Conservation (phyloP, 768 basidiomycete species). For the Tricholoma saponaceum region DNA sequence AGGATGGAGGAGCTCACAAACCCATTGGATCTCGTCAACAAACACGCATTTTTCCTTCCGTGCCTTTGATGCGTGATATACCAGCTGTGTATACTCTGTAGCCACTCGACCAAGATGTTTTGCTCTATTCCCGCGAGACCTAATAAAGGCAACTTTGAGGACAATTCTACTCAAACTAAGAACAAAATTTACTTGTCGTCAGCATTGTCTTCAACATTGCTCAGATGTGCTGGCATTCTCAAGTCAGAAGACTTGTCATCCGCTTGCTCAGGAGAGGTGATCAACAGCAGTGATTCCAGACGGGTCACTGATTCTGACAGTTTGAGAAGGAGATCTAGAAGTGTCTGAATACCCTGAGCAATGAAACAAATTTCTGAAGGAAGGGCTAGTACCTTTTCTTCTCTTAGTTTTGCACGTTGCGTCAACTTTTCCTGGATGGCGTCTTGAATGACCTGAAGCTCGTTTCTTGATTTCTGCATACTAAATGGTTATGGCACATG, state of each 20-base stretch:
- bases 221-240: slow-evolving; percentile 30
- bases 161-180: neutral
- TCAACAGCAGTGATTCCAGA: slow-evolving; percentile 80
- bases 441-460: slow-evolving; percentile 63
- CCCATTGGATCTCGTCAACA: slow-evolving; percentile 83
- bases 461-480: slow-evolving; percentile 53
- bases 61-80: slow-evolving; percentile 88
- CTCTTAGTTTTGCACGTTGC: slow-evolving; percentile 70
- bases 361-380: slow-evolving; percentile 1
- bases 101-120: slow-evolving; percentile 85
- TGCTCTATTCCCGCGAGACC: slow-evolving; percentile 59
- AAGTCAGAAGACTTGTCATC: slow-evolving; percentile 30
- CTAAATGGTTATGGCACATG: neutral
- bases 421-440: slow-evolving; percentile 76
- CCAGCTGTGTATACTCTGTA: slow-evolving; percentile 85
- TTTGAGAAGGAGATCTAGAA: slow-evolving; percentile 84
- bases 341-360: slow-evolving; percentile 43
- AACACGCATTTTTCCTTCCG: slow-evolving; percentile 71
- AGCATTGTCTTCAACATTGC: slow-evolving; percentile 36
- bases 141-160: slow-evolving; percentile 20
- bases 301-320: slow-evolving; percentile 89
- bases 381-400: slow-evolving; percentile 65
- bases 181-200: slow-evolving; percentile 35
- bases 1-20: slow-evolving; percentile 35
- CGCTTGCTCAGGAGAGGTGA: slow-evolving; percentile 49